These are phyloP conservation scores for Arabidopsis arenosa DNA, from an alignment of 345 rosid species.

Conservation along the genomic window DNA sequence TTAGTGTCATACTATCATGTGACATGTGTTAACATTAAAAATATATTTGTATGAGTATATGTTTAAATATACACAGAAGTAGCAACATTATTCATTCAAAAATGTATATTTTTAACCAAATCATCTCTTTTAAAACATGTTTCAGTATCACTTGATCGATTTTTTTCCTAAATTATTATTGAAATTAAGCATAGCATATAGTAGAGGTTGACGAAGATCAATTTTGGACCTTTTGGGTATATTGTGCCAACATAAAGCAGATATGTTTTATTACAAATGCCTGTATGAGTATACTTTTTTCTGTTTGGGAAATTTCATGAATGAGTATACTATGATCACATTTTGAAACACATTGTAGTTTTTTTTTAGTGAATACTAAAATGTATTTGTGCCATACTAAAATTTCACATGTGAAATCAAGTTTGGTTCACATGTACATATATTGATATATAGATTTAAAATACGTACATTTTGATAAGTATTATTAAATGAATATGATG, in stretches of 20 bases:
- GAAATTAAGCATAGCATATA: not conserved
- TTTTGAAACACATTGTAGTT: not conserved
- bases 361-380: not conserved
- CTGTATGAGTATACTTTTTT: no score
- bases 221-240: not conserved
- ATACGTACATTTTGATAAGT: not conserved
- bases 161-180: not conserved
- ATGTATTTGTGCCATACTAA: conserved; percentile 4
- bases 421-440: conserved; percentile 29
- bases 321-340: conserved; percentile 9
- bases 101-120: conserved; percentile 1
- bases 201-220: not conserved
- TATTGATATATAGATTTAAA: not conserved
- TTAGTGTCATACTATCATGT: not conserved
- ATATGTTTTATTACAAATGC: not conserved
- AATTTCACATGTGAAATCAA: conserved; percentile 25
- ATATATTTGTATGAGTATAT: not conserved
- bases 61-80: not conserved
- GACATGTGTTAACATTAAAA: conserved; percentile 9
- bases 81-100: not conserved
- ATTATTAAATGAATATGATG: conserved; percentile 22
- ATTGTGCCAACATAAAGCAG: conserved; percentile 16
- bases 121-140: not conserved
- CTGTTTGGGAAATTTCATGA: no score
- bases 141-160: conserved; percentile 7